These are phyloP conservation scores for Corymbia maculata DNA, from an alignment of 345 rosid genomes.

Conservation along the genomic window DNA sequence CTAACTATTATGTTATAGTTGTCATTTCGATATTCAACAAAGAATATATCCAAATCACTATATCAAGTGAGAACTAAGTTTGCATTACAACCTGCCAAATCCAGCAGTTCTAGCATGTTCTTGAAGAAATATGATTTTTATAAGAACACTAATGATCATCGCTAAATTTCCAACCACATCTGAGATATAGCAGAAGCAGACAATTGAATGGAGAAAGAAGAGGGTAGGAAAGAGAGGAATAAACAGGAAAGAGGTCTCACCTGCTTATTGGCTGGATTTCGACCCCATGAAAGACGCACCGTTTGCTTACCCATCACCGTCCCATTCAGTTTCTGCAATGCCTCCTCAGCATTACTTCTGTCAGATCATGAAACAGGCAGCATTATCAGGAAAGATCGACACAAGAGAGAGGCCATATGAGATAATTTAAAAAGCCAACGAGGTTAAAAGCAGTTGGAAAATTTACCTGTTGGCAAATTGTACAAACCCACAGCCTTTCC, in stretches of 20 bases:
- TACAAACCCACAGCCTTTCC: slow-evolving; percentile 94
- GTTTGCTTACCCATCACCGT: slow-evolving; percentile 10
- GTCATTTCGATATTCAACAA: not conserved
- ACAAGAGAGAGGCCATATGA: not conserved
- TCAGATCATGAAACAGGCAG: not conserved
- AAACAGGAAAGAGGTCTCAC: not conserved
- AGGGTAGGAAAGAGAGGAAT: not conserved
- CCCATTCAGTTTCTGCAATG: slow-evolving; percentile 22
- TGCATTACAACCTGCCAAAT: not conserved
- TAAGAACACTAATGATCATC: not conserved
- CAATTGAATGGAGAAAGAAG: not conserved
- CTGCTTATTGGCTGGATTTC: slow-evolving; percentile 12
- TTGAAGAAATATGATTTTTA: not conserved
- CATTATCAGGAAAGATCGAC: not conserved
- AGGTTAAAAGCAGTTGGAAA: not conserved
- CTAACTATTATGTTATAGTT: not conserved
- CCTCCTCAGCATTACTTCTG: slow-evolving; percentile 86
- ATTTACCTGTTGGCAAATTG: slow-evolving; percentile 78
- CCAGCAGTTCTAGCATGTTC: not conserved
- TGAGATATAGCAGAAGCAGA: not conserved
- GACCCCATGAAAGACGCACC: slow-evolving; percentile 19
- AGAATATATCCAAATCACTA: not conserved
- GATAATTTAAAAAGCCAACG: not conserved
- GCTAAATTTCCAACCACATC: not conserved
- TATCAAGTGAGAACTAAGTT: not conserved